A percentile compares a stretch with the other conserved stretches of the same genome.
Conservation (phyloP, 768 basidiomycete genomes). For the Albatrellus ellisii region DNA sequence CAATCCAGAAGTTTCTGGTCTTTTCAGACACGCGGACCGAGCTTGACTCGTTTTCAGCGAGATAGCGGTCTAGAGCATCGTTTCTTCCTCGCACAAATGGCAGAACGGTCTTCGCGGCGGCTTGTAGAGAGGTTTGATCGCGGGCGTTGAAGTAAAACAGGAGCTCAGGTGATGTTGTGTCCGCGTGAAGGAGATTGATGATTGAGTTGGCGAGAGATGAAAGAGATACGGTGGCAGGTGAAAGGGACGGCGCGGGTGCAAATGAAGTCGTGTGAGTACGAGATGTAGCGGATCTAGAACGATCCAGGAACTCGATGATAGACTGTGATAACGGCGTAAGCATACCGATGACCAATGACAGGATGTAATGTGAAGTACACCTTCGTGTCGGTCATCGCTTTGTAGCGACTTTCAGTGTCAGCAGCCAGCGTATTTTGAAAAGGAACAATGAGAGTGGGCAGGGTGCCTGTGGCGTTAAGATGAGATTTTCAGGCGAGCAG, state of each 20-base stretch:
- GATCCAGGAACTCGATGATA: constrained; percentile 73
- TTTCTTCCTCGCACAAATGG: constrained; percentile 34
- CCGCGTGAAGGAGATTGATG: constrained; percentile 48
- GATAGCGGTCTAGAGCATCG: constrained; percentile 32
- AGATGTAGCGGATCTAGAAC: constrained; percentile 59
- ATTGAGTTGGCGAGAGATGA: constrained; percentile 29
- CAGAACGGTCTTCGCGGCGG: constrained; percentile 29
- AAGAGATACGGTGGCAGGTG: constrained; percentile 75
- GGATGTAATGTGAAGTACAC: constrained; percentile 23
- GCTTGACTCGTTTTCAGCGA: constrained; percentile 38
- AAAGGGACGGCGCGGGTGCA: constrained; percentile 62
- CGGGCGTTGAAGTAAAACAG: constrained; percentile 49
- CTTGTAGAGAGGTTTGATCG: constrained; percentile 35
- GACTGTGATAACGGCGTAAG: constrained; percentile 27
- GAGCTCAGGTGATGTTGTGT: constrained; percentile 46
- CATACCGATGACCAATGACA: neutral
- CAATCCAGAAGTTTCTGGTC: constrained; percentile 47
- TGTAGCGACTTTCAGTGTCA: constrained; percentile 69
- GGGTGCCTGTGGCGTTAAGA: constrained; percentile 37
- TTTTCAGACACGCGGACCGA: constrained; percentile 44
- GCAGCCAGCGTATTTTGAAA: constrained; percentile 54
- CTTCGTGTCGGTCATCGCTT: constrained; percentile 64
- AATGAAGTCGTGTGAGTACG: constrained; percentile 55
- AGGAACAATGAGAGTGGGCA: constrained; percentile 81
- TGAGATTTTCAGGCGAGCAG: neutral